Conservation (phyloP, 2,329 filamentous ascomycete species). For the Cordyceps farinosa region DNA sequence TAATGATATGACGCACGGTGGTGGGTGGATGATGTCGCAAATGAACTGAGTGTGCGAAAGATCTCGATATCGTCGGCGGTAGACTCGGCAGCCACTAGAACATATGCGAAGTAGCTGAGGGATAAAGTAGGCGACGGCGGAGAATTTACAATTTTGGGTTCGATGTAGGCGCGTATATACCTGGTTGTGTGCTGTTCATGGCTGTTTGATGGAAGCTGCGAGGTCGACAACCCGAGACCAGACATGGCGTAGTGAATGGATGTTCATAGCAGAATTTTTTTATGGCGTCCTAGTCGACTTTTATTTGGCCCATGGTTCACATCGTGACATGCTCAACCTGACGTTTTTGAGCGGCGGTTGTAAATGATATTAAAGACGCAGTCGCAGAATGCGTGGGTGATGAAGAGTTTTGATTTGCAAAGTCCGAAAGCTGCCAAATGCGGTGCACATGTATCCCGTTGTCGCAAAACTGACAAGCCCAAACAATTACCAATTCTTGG, state of each 20-base stretch:
- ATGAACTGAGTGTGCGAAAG: neutral
- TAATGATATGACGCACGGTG: neutral
- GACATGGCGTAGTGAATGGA: neutral
- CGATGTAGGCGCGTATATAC: neutral
- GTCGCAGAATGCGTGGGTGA: conserved; percentile 37
- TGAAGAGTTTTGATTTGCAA: conserved; percentile 39
- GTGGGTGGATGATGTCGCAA: neutral
- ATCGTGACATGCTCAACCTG: conserved; percentile 32
- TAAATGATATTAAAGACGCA: conserved; percentile 35
- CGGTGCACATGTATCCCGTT: conserved; percentile 36
- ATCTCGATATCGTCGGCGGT: neutral
- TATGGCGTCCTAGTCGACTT: conserved; percentile 14
- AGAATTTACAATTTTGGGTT: conserved; percentile 6
- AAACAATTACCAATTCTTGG: conserved; percentile 33
- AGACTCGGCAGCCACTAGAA: neutral
- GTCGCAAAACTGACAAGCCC: conserved; percentile 37
- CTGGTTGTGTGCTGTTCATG: neutral
- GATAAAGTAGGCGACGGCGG: neutral
- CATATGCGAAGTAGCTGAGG: neutral
- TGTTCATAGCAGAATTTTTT: conserved; percentile 9
- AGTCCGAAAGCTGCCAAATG: conserved; percentile 39
- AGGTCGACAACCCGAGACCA: neutral
- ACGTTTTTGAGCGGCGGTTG: conserved; percentile 33
- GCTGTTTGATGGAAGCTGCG: neutral
- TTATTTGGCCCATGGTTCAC: conserved; percentile 33